phyloP scores from a whole-genome alignment of 306 rosid genomes.

The Erythrophleum fordii region DNA sequence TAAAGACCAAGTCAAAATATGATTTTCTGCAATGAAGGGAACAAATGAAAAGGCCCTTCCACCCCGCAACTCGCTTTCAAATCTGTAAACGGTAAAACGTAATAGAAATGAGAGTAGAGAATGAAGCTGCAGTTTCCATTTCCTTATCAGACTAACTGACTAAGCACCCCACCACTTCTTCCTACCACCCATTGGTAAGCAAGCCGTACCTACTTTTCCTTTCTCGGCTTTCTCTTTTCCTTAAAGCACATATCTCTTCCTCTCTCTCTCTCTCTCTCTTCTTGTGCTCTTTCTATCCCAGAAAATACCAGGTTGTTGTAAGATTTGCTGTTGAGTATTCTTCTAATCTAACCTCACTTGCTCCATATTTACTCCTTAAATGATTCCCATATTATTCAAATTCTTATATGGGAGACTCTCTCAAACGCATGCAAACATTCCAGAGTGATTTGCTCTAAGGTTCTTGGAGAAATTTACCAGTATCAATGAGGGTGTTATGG shows the following conservation, averaged over 20 bases:
- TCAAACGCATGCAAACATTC: constrained; percentile 24
- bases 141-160: constrained; percentile 67
- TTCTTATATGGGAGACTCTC: constrained; percentile 30
- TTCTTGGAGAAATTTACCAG: not conserved
- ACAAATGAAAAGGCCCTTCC: constrained; percentile 55
- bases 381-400: constrained; percentile 37
- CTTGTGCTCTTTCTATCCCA: constrained; percentile 20
- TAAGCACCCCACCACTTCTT: constrained; percentile 35
- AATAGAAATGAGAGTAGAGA: constrained; percentile 14
- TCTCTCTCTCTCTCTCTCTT: constrained; percentile 4
- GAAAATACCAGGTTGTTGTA: constrained; percentile 48
- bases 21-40: constrained; percentile 22
- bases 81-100: constrained; percentile 29
- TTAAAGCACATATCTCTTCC: constrained; percentile 59
- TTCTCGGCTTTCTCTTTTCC: constrained; percentile 60
- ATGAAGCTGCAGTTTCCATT: constrained; percentile 53
- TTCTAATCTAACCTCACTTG: constrained; percentile 53
- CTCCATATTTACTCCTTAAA: constrained; percentile 49
- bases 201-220: constrained; percentile 57
- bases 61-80: constrained; percentile 47
- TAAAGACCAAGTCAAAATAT: constrained; percentile 33
- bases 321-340: constrained; percentile 48
- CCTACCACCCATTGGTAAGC: constrained; percentile 36
- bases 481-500: constrained; percentile 21
- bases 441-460: constrained; percentile 26